Evolutionary conservation across 176 grass and related monocot species (phyloP).

Genomic region (Zea mays): DNA sequence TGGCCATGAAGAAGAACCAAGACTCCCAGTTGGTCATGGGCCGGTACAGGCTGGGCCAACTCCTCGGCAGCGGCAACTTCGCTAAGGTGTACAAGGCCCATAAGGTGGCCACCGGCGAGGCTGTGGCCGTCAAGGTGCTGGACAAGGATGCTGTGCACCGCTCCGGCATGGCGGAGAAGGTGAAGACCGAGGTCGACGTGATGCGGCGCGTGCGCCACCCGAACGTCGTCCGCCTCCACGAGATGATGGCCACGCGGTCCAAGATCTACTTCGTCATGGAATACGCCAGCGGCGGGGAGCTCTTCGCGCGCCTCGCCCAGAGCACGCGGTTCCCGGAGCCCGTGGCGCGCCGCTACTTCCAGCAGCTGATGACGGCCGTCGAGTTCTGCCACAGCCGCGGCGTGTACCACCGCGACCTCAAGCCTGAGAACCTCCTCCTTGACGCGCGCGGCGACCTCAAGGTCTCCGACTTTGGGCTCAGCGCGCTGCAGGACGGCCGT

Average conservation of each 20-base stretch:
- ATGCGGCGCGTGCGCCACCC: conserved; percentile 77
- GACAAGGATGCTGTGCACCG: conserved; percentile 70
- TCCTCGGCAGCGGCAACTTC: conserved; percentile 73
- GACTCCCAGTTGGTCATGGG: conserved; percentile 54
- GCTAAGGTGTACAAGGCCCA: conserved; percentile 85
- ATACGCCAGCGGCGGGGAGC: conserved; percentile 83
- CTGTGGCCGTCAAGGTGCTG: conserved; percentile 80
- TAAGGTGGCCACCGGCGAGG: conserved; percentile 51
- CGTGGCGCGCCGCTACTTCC: conserved; percentile 76
- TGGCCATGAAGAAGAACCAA: conserved; percentile 38
- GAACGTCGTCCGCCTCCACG: conserved; percentile 71
- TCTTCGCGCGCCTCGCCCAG: conserved; percentile 55
- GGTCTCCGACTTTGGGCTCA: conserved; percentile 88
- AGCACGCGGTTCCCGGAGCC: conserved; percentile 64
- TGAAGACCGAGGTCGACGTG: conserved; percentile 80
- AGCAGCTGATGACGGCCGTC: conserved; percentile 74
- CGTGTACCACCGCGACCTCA: conserved; percentile 94
- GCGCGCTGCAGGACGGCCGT: conserved; percentile 43
- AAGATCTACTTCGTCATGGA: conserved; percentile 97
- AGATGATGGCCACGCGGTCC: conserved; percentile 89
- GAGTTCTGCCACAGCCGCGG: conserved; percentile 89
- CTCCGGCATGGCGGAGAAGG: conserved; percentile 57
- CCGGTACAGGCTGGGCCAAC: conserved; percentile 57
- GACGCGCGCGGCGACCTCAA: conserved; percentile 83
- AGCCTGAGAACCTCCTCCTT: conserved; percentile 92